Evolutionary conservation across 2,329 filamentous ascomycete genomes (phyloP).

Genomic region (Chrysosphaeria jannelii): DNA sequence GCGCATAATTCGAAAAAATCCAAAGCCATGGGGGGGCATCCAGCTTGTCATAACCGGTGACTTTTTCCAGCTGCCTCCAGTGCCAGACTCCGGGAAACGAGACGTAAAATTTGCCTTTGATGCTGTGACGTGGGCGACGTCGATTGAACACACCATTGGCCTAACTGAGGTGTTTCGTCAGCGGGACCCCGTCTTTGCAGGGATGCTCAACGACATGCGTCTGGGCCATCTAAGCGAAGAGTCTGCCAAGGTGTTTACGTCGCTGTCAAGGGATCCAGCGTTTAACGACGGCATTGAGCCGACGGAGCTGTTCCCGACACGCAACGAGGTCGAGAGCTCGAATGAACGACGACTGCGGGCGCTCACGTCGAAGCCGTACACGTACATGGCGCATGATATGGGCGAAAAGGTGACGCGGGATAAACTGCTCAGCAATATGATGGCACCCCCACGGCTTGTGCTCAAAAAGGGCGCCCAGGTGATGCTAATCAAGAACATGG

Average conservation of each 20-base stretch:
- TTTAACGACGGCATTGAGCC: constrained; percentile 50
- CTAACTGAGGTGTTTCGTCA: constrained; percentile 92
- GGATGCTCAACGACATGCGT: constrained; percentile 95
- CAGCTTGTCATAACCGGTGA: constrained; percentile 89
- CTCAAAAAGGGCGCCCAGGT: constrained; percentile 85
- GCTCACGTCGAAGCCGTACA: constrained; percentile 34
- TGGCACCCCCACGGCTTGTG: constrained; percentile 56
- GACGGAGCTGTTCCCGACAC: constrained; percentile 81
- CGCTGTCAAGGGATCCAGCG: constrained; percentile 35
- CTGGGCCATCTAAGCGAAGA: constrained; percentile 50
- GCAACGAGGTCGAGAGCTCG: constrained; percentile 64
- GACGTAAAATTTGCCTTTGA: constrained; percentile 78
- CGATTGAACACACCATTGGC: constrained; percentile 84
- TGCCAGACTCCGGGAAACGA: constrained; percentile 42
- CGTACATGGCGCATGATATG: constrained; percentile 44
- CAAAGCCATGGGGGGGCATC: constrained; percentile 79
- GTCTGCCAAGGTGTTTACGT: constrained; percentile 49
- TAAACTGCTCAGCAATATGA: constrained; percentile 61
- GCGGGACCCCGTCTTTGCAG: constrained; percentile 64
- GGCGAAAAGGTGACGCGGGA: constrained; percentile 47
- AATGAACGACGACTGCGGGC: constrained; percentile 46
- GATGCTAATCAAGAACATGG: constrained; percentile 99
- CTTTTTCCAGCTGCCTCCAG: constrained; percentile 89
- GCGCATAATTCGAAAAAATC: constrained; percentile 62
- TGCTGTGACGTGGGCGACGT: constrained; percentile 68